A percentile compares a stretch with the other conserved stretches of the same genome.
These are phyloP conservation scores for Stropharia rugosoannulata DNA, from an alignment of 768 basidiomycete genomes.

Conservation along the genomic window DNA sequence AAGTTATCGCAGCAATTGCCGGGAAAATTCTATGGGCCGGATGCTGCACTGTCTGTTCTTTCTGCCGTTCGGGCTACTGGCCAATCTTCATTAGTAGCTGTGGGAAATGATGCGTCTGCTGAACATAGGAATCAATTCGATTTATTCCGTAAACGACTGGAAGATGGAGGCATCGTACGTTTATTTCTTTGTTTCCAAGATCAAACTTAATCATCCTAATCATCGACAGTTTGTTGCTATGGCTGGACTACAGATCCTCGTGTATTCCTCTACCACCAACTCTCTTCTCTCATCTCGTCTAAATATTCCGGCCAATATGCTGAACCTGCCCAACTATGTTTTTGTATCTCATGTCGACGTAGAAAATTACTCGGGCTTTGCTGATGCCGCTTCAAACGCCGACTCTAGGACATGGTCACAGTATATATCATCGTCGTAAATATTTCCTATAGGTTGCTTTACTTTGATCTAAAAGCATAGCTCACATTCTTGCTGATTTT, in stretches of 20 bases:
- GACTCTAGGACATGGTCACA: conserved; percentile 39
- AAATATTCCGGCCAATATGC: conserved; percentile 45
- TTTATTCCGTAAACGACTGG: conserved; percentile 47
- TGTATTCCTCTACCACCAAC: conserved; percentile 58
- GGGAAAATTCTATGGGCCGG: conserved; percentile 58
- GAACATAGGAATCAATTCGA: conserved; percentile 47
- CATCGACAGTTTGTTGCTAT: conserved; percentile 54
- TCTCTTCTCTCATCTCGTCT: conserved; percentile 44
- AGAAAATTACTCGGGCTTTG: conserved; percentile 59
- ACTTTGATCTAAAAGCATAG: neutral
- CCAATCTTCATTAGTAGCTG: conserved; percentile 44
- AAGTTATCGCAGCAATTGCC: conserved; percentile 43
- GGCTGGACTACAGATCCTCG: conserved; percentile 50
- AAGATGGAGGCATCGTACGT: conserved; percentile 54
- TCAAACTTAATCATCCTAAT: neutral
- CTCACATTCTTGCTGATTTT: neutral
- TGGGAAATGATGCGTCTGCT: conserved; percentile 37
- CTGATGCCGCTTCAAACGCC: conserved; percentile 44
- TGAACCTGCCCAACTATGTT: conserved; percentile 41
- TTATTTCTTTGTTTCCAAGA: neutral
- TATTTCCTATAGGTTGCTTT: neutral
- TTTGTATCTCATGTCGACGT: conserved; percentile 59
- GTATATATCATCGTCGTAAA: conserved; percentile 17
- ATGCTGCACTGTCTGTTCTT: conserved; percentile 49
- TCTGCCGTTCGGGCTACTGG: conserved; percentile 51